These are phyloP conservation scores for Aspergillus thermomutatus DNA, from an alignment of 2,329 filamentous ascomycete species.

Conservation along the genomic window DNA sequence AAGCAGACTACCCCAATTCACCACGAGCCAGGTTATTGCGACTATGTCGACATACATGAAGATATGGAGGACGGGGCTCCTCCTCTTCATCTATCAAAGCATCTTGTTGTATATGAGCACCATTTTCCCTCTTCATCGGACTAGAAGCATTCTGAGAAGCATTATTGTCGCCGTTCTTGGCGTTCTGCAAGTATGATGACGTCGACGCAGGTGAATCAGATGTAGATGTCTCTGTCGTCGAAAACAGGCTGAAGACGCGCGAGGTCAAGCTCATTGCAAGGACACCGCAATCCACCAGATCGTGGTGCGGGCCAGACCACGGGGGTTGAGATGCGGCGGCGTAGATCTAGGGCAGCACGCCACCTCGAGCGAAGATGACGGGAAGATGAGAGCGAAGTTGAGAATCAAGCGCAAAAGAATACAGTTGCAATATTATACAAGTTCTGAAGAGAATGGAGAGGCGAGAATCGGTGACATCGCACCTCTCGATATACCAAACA, in stretches of 20 bases:
- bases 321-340: constrained; percentile 23
- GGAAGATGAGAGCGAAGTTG: constrained; percentile 5
- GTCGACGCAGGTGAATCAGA: constrained; percentile 25
- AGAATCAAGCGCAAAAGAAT: constrained; percentile 3
- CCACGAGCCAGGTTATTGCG: background rate
- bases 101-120: constrained; percentile 33
- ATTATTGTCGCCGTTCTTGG: constrained; percentile 19
- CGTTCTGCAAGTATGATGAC: constrained; percentile 28
- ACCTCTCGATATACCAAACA: constrained; percentile 6
- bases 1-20: background rate
- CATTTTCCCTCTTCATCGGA: constrained; percentile 12
- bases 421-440: constrained; percentile 5
- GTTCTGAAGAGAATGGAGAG: constrained; percentile 6
- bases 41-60: constrained; percentile 54
- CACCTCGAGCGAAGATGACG: constrained; percentile 10
- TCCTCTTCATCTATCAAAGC: constrained; percentile 45
- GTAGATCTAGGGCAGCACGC: constrained; percentile 13
- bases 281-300: constrained; percentile 30
- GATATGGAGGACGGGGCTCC: constrained; percentile 59
- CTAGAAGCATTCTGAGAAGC: constrained; percentile 9
- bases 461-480: constrained; percentile 13
- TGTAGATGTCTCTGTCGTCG: constrained; percentile 37
- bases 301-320: constrained; percentile 29
- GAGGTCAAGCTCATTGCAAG: constrained; percentile 58
- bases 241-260: constrained; percentile 52